These are phyloP conservation scores for Apiospora marii DNA, from an alignment of 2,329 filamentous ascomycete species.

Conservation along the genomic window DNA sequence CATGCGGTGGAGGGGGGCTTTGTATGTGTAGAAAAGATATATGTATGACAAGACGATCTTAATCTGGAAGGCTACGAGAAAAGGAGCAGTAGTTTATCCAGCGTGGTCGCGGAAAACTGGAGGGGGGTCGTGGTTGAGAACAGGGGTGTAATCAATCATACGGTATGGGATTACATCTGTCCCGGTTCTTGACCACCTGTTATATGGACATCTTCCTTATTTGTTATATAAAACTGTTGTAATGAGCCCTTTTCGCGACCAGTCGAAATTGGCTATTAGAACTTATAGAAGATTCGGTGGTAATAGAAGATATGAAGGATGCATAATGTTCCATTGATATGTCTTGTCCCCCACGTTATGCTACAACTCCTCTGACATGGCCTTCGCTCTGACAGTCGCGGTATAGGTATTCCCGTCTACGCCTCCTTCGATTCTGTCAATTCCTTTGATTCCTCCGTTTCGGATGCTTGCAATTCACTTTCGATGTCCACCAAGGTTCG, in stretches of 20 bases:
- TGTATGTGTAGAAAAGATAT: slow-evolving; percentile 20
- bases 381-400: neutral
- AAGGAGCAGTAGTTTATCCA: neutral
- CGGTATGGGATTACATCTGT: neutral
- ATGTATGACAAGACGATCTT: slow-evolving; percentile 13
- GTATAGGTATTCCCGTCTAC: no score
- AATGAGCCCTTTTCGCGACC: slow-evolving; percentile 15
- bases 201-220: neutral
- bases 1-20: neutral
- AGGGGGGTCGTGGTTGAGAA: neutral
- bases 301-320: slow-evolving; percentile 6
- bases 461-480: neutral
- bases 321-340: neutral
- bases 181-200: neutral
- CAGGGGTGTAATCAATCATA: slow-evolving; percentile 1
- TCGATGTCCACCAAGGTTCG: neutral
- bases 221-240: slow-evolving; percentile 12
- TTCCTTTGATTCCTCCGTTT: neutral
- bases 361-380: no score
- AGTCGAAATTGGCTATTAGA: neutral
- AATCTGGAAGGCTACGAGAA: neutral
- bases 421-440: neutral
- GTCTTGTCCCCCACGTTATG: neutral
- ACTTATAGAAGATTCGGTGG: slow-evolving; percentile 2
- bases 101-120: neutral